A percentile compares a stretch with the other conserved stretches of the same genome.
Conservation (phyloP, 2,329 filamentous ascomycete species). For the Microcyclosporella mali region DNA sequence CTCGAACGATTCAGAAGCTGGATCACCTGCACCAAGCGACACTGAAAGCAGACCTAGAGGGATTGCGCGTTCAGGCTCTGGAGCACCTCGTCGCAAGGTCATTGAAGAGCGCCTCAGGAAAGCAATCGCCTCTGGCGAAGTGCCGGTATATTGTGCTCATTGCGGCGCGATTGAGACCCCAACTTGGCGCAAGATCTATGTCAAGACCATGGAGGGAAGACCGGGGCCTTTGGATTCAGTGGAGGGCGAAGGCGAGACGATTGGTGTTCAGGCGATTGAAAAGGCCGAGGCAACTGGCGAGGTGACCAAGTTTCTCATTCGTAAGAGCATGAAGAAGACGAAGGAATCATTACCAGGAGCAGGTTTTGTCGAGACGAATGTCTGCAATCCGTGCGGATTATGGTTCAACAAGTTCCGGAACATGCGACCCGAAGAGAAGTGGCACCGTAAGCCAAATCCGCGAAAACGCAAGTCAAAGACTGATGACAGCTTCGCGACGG, state of each 20-base stretch:
- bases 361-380: conserved; percentile 62
- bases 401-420: conserved; percentile 85
- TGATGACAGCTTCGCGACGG: conserved; percentile 20
- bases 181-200: conserved; percentile 90
- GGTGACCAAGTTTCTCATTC: conserved; percentile 62
- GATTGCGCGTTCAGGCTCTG: conserved; percentile 38
- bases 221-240: conserved; percentile 66
- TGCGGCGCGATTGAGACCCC: conserved; percentile 94
- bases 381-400: conserved; percentile 94
- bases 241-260: conserved; percentile 65
- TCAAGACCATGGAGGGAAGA: conserved; percentile 64
- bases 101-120: conserved; percentile 51
- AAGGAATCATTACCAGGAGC: conserved; percentile 25
- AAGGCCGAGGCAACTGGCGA: conserved; percentile 55
- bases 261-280: conserved; percentile 64
- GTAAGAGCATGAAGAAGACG: conserved; percentile 68
- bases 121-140: conserved; percentile 68
- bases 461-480: conserved; percentile 26
- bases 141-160: conserved; percentile 84
- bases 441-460: conserved; percentile 49
- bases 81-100: conserved; percentile 60
- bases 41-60: conserved; percentile 24
- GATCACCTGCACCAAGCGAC: conserved; percentile 33
- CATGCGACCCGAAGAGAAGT: conserved; percentile 77
- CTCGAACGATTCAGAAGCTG: conserved; percentile 29